Base-by-base conservation (phyloP, 2,329 filamentous ascomycete species). In the Ophiostoma sp. region DNA sequence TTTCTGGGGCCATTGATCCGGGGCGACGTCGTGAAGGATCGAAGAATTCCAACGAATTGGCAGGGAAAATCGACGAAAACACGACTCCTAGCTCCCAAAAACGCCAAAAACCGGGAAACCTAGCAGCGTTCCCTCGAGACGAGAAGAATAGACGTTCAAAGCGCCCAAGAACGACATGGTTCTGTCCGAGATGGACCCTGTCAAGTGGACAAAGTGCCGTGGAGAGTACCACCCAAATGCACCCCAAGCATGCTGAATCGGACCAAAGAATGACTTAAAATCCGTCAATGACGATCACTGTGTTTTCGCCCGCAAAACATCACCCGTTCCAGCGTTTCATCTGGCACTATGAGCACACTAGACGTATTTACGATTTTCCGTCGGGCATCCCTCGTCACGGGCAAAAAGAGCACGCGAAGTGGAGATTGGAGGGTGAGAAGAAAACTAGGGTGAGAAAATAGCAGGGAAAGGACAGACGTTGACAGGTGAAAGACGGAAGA, bases 381-480 rank as follows among this genome's bases (percentile, higher is more conserved):
- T 55, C 50, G n/a, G 50, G 50, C 50, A 48, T 57, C 55, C 55
- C 55, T 59, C 55, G 55, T 33, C 31, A 59, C 55, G 55, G 55
- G 52, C 8, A 5, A 11, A 39, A 9, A 4, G 19, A 7, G 7
- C 50, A 52, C n/a, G n/a, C 50, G n/a, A 52, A 52, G 50, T 52
- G 50, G 50, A n/a, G 50, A 52, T 11, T 39, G 9, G 9, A n/a
- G 50, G 8, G 45, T 48, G 45, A 48, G 45, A 9, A 39, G 36
- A 39, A 4, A 39, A 39, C n/a, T n/a, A n/a, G n/a, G n/a, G n/a
- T n/a, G 36, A 48, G 45, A 48, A 48, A 48, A 2, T 48, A 48
- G 45, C 45, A 19, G 45, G 45, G 45, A 6, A 19, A 19, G 9
- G 36, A 39, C 36, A 39, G 36, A 9, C 36, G 4, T n/a, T n/a